phyloP scores from a whole-genome alignment of 2,329 filamentous ascomycete genomes.

The Pseudocercospora fuligena region DNA sequence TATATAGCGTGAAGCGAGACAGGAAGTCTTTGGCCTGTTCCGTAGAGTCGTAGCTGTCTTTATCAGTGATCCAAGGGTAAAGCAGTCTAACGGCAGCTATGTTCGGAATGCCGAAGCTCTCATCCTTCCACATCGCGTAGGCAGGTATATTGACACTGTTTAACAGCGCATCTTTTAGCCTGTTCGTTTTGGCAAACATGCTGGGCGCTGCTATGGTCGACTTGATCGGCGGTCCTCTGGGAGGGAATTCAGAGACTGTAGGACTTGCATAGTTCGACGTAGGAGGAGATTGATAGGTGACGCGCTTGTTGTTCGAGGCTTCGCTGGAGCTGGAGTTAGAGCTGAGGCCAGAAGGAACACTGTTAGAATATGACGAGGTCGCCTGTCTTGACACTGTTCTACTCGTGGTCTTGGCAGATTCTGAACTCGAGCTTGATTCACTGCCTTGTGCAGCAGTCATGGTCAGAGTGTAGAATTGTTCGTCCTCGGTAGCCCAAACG shows the following conservation, averaged over 20 bases:
- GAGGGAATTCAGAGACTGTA: conserved; percentile 65
- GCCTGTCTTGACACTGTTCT: conserved; percentile 50
- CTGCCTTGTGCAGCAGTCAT: conserved; percentile 64
- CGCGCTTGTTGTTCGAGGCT: conserved; percentile 18
- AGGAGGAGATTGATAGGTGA: conserved; percentile 20
- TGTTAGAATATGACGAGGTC: conserved; percentile 42
- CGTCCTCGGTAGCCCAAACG: conserved; percentile 71
- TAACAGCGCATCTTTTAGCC: conserved; percentile 77
- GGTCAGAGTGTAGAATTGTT: conserved; percentile 74
- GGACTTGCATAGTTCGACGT: conserved; percentile 55
- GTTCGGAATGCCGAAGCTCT: conserved; percentile 75
- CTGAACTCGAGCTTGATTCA: conserved; percentile 24
- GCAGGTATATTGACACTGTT: conserved; percentile 77
- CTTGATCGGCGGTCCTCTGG: conserved; percentile 66
- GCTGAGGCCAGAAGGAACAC: conserved; percentile 45
- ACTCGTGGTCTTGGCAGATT: conserved; percentile 38
- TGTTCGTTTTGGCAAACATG: conserved; percentile 71
- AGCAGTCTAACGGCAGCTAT: conserved; percentile 59
- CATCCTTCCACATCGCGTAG: conserved; percentile 80
- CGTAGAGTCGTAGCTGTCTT: conserved; percentile 42
- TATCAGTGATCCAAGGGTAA: conserved; percentile 40
- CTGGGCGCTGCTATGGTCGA: conserved; percentile 64
- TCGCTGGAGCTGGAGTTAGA: conserved; percentile 45
- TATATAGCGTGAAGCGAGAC: conserved; percentile 65
- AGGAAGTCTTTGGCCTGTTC: conserved; percentile 58